Conservation (phyloP, 2,329 filamentous ascomycete species). For the Stemphylium beticola region DNA sequence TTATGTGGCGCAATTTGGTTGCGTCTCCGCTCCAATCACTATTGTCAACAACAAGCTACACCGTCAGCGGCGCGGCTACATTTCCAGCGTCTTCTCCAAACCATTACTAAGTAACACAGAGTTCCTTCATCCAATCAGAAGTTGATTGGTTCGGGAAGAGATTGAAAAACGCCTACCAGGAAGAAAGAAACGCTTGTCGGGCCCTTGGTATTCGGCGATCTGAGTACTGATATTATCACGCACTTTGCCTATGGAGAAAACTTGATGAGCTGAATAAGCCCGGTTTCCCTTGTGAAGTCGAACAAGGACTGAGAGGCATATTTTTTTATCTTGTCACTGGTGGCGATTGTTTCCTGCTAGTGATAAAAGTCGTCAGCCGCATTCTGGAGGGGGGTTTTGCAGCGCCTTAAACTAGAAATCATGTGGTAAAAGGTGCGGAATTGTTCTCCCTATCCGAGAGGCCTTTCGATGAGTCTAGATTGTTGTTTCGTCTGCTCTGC, state of each 20-base stretch:
- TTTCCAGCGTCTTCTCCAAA: conserved; percentile 37
- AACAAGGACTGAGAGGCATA: not conserved
- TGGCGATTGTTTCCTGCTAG: conserved; percentile 2
- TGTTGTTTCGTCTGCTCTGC: too few species aligned
- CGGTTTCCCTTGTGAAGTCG: conserved; percentile 6
- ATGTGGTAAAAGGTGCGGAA: too few species aligned
- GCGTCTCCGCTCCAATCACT: not conserved
- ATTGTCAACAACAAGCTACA: conserved; percentile 31
- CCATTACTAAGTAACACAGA: conserved; percentile 24
- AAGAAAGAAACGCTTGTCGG: not conserved
- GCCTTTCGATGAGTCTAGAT: too few species aligned
- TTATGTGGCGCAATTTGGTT: not conserved
- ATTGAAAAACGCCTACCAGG: conserved; percentile 3
- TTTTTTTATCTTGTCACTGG: not conserved
- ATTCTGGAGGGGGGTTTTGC: too few species aligned
- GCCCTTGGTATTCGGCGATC: conserved; percentile 9
- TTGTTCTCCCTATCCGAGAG: too few species aligned
- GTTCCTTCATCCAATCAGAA: conserved; percentile 23
- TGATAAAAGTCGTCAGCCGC: too few species aligned
- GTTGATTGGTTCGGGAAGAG: conserved; percentile 9
- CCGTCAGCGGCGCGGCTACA: conserved; percentile 25
- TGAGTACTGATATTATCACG: conserved; percentile 16
- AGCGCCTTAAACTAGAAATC: too few species aligned
- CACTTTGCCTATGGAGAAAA: conserved; percentile 11
- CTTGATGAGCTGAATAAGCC: conserved; percentile 8